Evolutionary conservation across 2,329 filamentous ascomycete species (phyloP), one percentile per base, ranked within the genome.

Genomic region (Colletotrichum siamense): DNA sequence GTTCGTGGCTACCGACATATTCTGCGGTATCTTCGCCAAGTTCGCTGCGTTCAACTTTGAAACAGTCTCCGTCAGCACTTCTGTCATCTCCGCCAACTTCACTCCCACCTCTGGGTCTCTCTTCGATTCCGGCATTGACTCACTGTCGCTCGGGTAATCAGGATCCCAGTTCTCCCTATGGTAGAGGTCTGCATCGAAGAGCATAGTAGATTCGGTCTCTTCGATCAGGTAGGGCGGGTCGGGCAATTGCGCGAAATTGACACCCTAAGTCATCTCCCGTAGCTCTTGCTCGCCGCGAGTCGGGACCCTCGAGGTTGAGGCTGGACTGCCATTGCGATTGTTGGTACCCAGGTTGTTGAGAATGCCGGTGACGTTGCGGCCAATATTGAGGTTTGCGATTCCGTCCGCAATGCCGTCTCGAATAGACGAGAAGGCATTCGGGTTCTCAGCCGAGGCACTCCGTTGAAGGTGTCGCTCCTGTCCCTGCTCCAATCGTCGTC

Each of bases 341-440:
- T 77, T 16, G 26, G 55, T 81, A 74, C 83, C 81, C 68, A 85
- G 78, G 62, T 81, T 83, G 67, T 83, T 81, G 55, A 89, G 82
- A 64, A 88, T 80, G 18, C 85, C 86, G 69, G 87, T 89, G 64
- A 89, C 80, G 22, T 85, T 86, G 67, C 87, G 89, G n/a, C 88
- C 87, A 22, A 92, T 81, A 57, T 86, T 87, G 12, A 91, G 79
- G 18, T 86, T 86, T 3, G 86, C 85, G 18, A 91, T 86, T 26
- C 88, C 88, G 32, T 90, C 89, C 2, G 86, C 85, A n/a, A 91
- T 86, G n/a, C 88, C 88, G 30, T 90, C 89, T 69, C 86, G 84
- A 28, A 91, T 85, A 18, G 85, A 82, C 6, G 87, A 81, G 74
- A 91, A 86, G 6, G 88, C 83, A n/a, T 84, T 86, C 2, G 85